Evolutionary conservation across 139 green algal species (phyloP).

Genomic region (Coccomyxa sp.): DNA sequence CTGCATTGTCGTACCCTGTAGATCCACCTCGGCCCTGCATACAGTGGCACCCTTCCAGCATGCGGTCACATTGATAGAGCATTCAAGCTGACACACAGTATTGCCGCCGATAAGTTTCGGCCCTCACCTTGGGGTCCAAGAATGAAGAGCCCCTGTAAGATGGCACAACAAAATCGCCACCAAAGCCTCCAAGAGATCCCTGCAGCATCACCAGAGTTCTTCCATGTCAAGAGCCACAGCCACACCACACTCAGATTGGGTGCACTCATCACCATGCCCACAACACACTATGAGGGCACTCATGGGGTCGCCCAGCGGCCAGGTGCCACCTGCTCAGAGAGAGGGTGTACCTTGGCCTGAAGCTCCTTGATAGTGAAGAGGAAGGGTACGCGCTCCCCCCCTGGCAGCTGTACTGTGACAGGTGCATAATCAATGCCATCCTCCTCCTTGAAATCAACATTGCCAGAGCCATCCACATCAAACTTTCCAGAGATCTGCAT

Average conservation of each 20-base stretch:
- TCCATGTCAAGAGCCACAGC: too few species aligned
- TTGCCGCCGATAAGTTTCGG: too few species aligned
- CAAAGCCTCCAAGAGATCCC: constrained; percentile 84
- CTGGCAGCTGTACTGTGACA: constrained; percentile 94
- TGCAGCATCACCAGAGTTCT: too few species aligned
- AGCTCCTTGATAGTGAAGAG: constrained; percentile 99
- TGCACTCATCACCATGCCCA: too few species aligned
- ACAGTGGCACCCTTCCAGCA: too few species aligned
- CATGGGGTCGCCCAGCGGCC: too few species aligned
- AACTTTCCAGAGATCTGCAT: constrained; percentile 81
- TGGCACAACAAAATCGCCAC: constrained; percentile 94
- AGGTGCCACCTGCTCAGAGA: too few species aligned
- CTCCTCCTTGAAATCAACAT: constrained; percentile 89
- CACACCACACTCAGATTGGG: too few species aligned
- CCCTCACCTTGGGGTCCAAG: constrained; percentile 98
- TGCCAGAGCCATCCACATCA: constrained; percentile 81
- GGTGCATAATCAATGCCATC: constrained; percentile 98
- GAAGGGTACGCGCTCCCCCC: constrained; percentile 98
- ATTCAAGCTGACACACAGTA: too few species aligned
- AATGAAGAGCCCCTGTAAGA: constrained; percentile 98
- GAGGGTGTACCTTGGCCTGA: constrained; percentile 81
- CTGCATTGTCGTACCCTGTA: constrained; percentile 94
- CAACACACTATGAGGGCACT: too few species aligned
- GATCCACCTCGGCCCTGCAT: constrained; percentile 85
- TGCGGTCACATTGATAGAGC: neutral